Evolutionary conservation across 2,329 filamentous ascomycete species (phyloP), one percentile per base, ranked within the genome.

Genomic region (Hypoxylon sp.): DNA sequence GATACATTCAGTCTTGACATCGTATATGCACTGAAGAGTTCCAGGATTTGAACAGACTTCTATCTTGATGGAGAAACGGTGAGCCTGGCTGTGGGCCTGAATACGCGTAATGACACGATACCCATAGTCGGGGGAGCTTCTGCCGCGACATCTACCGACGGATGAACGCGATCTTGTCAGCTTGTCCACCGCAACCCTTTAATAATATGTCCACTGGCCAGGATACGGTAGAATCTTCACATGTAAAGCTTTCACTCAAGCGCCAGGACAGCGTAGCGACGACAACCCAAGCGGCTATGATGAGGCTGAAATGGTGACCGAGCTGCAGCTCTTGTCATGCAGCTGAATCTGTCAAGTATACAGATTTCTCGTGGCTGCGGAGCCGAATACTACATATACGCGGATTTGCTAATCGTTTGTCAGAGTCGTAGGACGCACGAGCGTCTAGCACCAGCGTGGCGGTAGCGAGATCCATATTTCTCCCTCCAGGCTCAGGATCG

Each of bases 381-480:
- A 67, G 48, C 56, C 52, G 60, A 44, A 67, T 65, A 56, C 67
- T 59, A 67, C 56, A 47, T 58, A 33, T 57, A 57, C 37, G 42
- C 13, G 51, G 22, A 56, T 70, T 67, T 64, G 61, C 37, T 53
- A 67, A 67, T 67, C 50, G 53, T 67, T 65, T 65, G 67, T 67
- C 64, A 70, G 68, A 44, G 68, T 59, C 14, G 61, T 17, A 59
- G 37, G 64, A 22, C 44, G 47, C 51, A 44, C 55, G 46, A 46
- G 33, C 29, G 31, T 50, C 35, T 42, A 29, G 47, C 52, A 39
- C 68, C 65, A 60, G 53, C 29, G 54, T 31, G 33, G 14, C 39
- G 67, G 67, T 70, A 70, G 53, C 67, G 64, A 70, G 42, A 50
- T 64, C 17, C 53, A 65, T 63, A 57, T 55, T 46, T 68, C 47